These are phyloP conservation scores for Basidioascus undulatus DNA, from an alignment of 768 basidiomycete species.

Conservation along the genomic window DNA sequence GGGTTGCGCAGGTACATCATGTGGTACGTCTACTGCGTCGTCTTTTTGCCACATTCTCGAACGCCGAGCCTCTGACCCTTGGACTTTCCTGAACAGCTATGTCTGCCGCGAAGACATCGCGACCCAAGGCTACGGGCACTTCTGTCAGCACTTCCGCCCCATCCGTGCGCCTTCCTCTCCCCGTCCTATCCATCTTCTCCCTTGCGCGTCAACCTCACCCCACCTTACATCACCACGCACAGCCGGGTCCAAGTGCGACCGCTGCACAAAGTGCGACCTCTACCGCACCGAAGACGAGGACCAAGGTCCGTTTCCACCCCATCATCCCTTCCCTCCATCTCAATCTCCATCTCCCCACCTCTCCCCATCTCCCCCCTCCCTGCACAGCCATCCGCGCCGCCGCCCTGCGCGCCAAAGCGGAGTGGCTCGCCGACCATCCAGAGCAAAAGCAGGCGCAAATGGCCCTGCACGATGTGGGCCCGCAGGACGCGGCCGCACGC, in stretches of 20 bases:
- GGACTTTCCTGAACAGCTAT: too few species aligned
- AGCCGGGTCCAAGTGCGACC: not conserved
- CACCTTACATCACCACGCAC: not conserved
- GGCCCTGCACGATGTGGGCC: too few species aligned
- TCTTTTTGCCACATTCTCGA: too few species aligned
- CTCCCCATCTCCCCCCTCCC: too few species aligned
- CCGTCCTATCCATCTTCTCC: not conserved
- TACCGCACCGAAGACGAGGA: not conserved
- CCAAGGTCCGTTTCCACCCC: too few species aligned
- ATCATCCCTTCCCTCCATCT: too few species aligned
- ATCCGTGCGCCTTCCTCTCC: not conserved
- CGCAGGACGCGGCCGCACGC: too few species aligned
- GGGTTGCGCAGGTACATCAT: too few species aligned
- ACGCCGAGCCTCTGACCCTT: not conserved
- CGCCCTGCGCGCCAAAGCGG: not conserved
- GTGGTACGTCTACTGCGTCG: constrained; percentile 8
- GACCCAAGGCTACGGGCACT: constrained; percentile 5
- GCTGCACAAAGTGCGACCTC: not conserved
- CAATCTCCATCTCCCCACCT: too few species aligned
- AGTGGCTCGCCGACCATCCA: not conserved
- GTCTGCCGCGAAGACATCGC: constrained; percentile 7
- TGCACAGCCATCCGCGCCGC: not conserved
- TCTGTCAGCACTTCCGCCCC: constrained; percentile 7
- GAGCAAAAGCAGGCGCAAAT: too few species aligned
- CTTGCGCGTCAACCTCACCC: not conserved